Conservation (phyloP, 2,329 filamentous ascomycete genomes). For the Helminthosporium solani region DNA sequence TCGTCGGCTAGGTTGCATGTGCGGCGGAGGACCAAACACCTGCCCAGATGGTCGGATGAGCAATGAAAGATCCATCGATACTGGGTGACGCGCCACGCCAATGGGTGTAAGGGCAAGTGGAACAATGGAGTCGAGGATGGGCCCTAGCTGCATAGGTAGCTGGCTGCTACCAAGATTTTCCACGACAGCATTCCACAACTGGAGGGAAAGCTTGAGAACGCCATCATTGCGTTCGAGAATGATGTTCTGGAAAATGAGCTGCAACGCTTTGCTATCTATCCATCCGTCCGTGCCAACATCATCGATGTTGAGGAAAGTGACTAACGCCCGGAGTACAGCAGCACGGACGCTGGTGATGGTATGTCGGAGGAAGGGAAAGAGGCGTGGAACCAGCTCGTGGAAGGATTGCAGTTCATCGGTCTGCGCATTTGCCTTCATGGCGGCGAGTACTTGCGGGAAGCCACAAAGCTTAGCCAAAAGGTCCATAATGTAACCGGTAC, state of each 20-base stretch:
- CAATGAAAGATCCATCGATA: slow-evolving; percentile 85
- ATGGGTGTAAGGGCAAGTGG: slow-evolving; percentile 85
- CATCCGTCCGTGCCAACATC: slow-evolving; percentile 78
- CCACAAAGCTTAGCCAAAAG: slow-evolving; percentile 92
- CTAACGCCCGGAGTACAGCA: slow-evolving; percentile 86
- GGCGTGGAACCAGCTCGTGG: slow-evolving; percentile 82
- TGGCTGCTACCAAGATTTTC: slow-evolving; percentile 64
- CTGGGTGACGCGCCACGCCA: slow-evolving; percentile 83
- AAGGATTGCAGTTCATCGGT: slow-evolving; percentile 81
- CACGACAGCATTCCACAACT: slow-evolving; percentile 82
- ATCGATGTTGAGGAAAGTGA: slow-evolving; percentile 89
- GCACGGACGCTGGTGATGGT: slow-evolving; percentile 95
- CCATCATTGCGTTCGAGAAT: slow-evolving; percentile 86
- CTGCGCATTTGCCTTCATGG: slow-evolving; percentile 88
- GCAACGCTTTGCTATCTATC: slow-evolving; percentile 85
- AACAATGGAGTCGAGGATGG: slow-evolving; percentile 78
- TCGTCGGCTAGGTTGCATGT: slow-evolving; percentile 24
- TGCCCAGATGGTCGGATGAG: slow-evolving; percentile 94
- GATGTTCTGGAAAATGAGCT: slow-evolving; percentile 92
- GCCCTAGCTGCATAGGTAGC: slow-evolving; percentile 71
- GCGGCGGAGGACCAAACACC: slow-evolving; percentile 63
- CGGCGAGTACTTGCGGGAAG: slow-evolving; percentile 86
- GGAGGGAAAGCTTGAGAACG: slow-evolving; percentile 77
- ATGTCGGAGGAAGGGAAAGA: slow-evolving; percentile 94
- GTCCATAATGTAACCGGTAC: slow-evolving; percentile 98